Conservation (phyloP, 1,139 yeast genomes). For the Pichia sp. region DNA sequence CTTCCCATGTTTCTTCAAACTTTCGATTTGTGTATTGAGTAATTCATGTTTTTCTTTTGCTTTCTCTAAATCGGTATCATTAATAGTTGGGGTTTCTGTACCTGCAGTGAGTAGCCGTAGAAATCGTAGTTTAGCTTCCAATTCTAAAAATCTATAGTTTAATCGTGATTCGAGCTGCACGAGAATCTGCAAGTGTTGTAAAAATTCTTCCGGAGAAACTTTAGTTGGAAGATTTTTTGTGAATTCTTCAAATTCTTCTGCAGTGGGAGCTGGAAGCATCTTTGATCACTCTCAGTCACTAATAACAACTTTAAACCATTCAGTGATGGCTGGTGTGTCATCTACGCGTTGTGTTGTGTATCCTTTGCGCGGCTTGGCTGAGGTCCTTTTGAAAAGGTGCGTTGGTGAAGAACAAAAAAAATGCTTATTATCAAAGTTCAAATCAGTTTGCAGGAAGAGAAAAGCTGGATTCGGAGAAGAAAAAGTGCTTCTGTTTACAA, state of each 20-base stretch:
- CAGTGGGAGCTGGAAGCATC: slow-evolving; percentile 1
- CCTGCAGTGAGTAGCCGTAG: slow-evolving; percentile 36
- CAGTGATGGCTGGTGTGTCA: no score
- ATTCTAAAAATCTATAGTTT: slow-evolving; percentile 58
- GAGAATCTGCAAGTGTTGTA: slow-evolving; percentile 4
- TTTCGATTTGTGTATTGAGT: slow-evolving; percentile 7
- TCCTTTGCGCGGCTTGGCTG: no score
- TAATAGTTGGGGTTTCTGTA: slow-evolving; percentile 28
- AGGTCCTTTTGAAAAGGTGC: no score
- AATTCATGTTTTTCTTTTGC: neutral
- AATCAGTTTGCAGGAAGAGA: no score
- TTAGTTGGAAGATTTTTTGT: neutral
- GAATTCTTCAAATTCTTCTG: slow-evolving; percentile 11
- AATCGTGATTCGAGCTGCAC: slow-evolving; percentile 29
- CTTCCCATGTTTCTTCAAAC: slow-evolving; percentile 9
- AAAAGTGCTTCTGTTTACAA: no score
- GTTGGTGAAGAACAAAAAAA: no score
- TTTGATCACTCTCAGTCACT: no score
- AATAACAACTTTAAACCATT: slow-evolving; percentile 39
- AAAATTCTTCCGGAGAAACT: neutral
- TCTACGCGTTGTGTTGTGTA: no score
- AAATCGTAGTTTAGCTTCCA: slow-evolving; percentile 60
- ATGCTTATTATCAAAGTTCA: no score
- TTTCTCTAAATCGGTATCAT: slow-evolving; percentile 12
- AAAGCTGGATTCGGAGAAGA: no score